A percentile compares a stretch with the other conserved stretches of the same genome.
phyloP scores from a whole-genome alignment of 1,284 basidiomycete species.

The Apiotrichum brassicae region DNA sequence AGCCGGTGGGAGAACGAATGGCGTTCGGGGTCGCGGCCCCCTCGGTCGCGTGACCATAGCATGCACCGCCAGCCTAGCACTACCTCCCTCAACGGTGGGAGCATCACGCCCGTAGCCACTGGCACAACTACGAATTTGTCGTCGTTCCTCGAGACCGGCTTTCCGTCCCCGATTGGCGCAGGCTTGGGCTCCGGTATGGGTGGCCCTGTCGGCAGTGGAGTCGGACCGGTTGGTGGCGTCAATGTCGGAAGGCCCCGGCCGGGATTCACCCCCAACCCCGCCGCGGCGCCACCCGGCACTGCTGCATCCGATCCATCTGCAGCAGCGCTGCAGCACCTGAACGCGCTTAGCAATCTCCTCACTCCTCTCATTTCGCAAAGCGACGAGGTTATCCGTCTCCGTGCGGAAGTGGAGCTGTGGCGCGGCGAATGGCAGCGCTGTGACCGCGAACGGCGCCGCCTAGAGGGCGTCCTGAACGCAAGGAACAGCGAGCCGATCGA shows the following conservation, averaged over 20 bases:
- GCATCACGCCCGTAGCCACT: neutral
- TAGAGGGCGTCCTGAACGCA: conserved; percentile 22
- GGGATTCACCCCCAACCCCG: neutral
- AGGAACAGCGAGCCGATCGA: conserved; percentile 21
- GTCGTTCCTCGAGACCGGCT: conserved; percentile 11
- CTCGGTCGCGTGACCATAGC: conserved; percentile 10
- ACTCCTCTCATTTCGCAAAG: conserved; percentile 20
- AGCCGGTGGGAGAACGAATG: conserved; percentile 11
- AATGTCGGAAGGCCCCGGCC: neutral
- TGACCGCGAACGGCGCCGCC: conserved; percentile 28
- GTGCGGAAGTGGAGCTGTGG: conserved; percentile 38
- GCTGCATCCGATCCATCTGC: conserved; percentile 13
- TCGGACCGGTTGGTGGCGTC: conserved; percentile 2
- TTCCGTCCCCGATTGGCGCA: conserved; percentile 13
- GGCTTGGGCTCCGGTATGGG: neutral
- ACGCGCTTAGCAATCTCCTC: conserved; percentile 21
- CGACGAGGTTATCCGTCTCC: conserved; percentile 37
- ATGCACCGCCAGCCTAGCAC: conserved; percentile 15
- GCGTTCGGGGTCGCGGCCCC: conserved; percentile 2
- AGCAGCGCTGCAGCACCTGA: conserved; percentile 23
- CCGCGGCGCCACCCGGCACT: neutral
- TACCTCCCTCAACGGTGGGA: conserved; percentile 5
- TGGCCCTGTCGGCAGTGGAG: neutral
- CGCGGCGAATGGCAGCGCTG: conserved; percentile 28
- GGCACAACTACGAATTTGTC: neutral